Conservation (phyloP, 257 asterid genomes). For the Penstemon barbatus region DNA sequence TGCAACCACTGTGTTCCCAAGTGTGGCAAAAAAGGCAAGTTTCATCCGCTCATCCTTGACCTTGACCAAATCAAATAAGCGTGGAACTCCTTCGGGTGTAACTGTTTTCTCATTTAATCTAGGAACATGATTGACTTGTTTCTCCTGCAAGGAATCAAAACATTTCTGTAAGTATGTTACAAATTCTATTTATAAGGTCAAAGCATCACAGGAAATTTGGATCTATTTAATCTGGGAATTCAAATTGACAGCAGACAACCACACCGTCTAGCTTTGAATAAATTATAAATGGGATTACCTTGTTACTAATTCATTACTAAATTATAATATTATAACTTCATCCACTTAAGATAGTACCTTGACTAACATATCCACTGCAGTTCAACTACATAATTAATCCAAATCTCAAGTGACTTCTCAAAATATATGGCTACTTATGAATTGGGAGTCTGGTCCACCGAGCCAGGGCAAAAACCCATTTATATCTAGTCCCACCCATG, state of each 20-base stretch:
- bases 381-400: not conserved
- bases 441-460: no score
- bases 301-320: not conserved
- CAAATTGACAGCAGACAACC: constrained; percentile 5
- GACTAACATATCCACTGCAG: not conserved
- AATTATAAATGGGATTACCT: not conserved
- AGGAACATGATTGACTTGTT: constrained; percentile 58
- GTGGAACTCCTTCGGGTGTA: constrained; percentile 80
- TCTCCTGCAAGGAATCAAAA: constrained; percentile 63
- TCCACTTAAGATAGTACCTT: not conserved
- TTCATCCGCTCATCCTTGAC: constrained; percentile 90
- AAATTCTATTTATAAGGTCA: not conserved
- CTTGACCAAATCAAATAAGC: constrained; percentile 86
- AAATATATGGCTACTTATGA: no score
- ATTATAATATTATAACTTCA: not conserved
- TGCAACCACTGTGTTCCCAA: constrained; percentile 80
- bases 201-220: constrained; percentile 5
- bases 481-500: no score
- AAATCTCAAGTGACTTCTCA: not conserved
- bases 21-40: constrained; percentile 82
- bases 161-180: not conserved
- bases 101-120: constrained; percentile 63
- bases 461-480: no score
- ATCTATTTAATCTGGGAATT: constrained; percentile 1
- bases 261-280: not conserved